Percentiles rank a stretch among this genome's conserved stretches.
phyloP scores from a whole-genome alignment of 768 basidiomycete species.

The Kwoniella dendrophila region DNA sequence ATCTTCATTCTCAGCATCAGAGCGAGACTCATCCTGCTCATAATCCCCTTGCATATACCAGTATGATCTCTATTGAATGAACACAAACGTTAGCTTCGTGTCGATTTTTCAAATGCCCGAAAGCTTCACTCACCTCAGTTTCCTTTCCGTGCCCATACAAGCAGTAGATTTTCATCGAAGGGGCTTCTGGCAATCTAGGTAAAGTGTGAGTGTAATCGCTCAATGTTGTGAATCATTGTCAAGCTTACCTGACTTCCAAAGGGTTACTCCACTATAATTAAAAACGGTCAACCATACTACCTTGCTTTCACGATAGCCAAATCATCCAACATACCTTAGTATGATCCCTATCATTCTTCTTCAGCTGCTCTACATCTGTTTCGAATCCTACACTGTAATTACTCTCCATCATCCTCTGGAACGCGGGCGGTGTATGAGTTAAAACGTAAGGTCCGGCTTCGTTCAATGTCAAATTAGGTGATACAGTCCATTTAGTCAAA shows the following conservation, averaged over 20 bases:
- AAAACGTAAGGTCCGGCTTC: slow-evolving; percentile 69
- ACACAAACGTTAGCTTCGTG: too few relatives aligned
- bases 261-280: slow-evolving; percentile 79
- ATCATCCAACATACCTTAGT: slow-evolving; percentile 29
- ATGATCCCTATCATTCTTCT: slow-evolving; percentile 47
- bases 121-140: slow-evolving; percentile 80
- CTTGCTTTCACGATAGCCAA: not conserved
- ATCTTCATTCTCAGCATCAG: slow-evolving; percentile 46
- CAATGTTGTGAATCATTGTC: not conserved
- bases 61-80: slow-evolving; percentile 70
- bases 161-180: slow-evolving; percentile 88
- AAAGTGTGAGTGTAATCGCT: not conserved
- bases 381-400: slow-evolving; percentile 93
- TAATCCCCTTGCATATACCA: slow-evolving; percentile 78
- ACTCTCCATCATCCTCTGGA: slow-evolving; percentile 63
- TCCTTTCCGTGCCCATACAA: slow-evolving; percentile 95
- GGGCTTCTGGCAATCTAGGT: slow-evolving; percentile 77
- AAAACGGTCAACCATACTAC: not conserved
- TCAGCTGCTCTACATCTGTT: slow-evolving; percentile 63
- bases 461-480: slow-evolving; percentile 57
- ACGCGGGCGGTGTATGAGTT: slow-evolving; percentile 60
- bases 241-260: slow-evolving; percentile 52
- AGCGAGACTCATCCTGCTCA: slow-evolving; percentile 65
- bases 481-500: slow-evolving; percentile 43
- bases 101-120: too few relatives aligned